Percentiles rank a stretch among this genome's conserved stretches.
phyloP scores from a whole-genome alignment of 2,329 filamentous ascomycete genomes.

The Paracamarosporium sp. region DNA sequence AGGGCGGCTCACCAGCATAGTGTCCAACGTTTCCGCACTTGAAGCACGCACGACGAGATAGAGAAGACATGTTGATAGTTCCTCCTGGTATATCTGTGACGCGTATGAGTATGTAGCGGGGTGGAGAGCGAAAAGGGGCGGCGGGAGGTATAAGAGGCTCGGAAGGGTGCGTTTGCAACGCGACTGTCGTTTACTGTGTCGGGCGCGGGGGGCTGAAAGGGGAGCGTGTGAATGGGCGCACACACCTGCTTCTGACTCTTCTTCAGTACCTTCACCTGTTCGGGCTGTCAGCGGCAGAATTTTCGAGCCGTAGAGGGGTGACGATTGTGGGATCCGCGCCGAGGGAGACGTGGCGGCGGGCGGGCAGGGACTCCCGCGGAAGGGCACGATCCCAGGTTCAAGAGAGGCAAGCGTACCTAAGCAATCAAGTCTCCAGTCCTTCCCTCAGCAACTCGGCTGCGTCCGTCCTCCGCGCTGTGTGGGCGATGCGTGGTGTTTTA shows the following conservation, averaged over 20 bases:
- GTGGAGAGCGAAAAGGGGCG: constrained; percentile 11
- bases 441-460: constrained; percentile 51
- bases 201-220: constrained; percentile 6
- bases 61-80: constrained; percentile 56
- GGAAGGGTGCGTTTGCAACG: constrained; percentile 28
- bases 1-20: constrained; percentile 55
- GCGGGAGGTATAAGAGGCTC: constrained; percentile 21
- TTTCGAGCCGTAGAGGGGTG: constrained; percentile 39
- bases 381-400: too few relatives aligned
- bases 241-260: constrained; percentile 26
- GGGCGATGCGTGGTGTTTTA: constrained; percentile 26
- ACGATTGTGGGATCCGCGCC: constrained; percentile 26
- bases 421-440: constrained; percentile 42
- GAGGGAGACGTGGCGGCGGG: constrained; percentile 24
- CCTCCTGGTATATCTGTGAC: constrained; percentile 36
- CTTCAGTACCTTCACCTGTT: constrained; percentile 42
- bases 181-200: constrained; percentile 14
- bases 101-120: constrained; percentile 26
- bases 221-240: constrained; percentile 7
- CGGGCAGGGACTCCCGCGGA: constrained; percentile 2
- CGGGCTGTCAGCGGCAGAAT: constrained; percentile 36
- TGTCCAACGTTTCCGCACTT: constrained; percentile 61
- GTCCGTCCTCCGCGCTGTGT: constrained; percentile 42
- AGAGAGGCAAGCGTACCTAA: constrained; percentile 33
- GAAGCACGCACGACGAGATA: constrained; percentile 62